Base-by-base conservation (phyloP, 768 basidiomycete genomes). In the Tricholoma furcatifolium region DNA sequence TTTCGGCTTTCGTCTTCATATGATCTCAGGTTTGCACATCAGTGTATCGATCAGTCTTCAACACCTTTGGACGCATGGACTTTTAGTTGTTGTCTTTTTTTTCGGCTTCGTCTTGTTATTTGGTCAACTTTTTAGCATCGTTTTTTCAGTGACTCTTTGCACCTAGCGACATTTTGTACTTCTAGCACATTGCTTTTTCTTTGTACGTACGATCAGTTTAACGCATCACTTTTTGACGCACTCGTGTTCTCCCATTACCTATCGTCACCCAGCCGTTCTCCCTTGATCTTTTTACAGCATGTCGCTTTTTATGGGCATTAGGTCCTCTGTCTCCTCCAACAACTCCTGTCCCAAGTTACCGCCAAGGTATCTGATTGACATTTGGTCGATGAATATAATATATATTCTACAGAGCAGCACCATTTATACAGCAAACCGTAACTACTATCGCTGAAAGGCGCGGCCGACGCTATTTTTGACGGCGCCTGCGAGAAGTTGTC, bases 401-500 rank as follows among this genome's bases (percentile, higher is more conserved):
- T 56, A 50, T 42, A 12, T 27, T 35, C 23, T n/a, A 15, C n/a
- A 42, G 17, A 41, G 27, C 23, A 39, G 14, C 44, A 47, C 42
- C 40, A 30, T 14, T 46, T 46, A 36, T 54, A 53, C 46, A 48
- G 20, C 17, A 14, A 24, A 31, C n/a, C 4, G 23, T 21, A 40
- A 42, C 2, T 12, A 24, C 47, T 45, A 54, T 34, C 52, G 42
- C 65, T 61, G 79, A 62, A 97, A 88, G 43, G 95, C 77, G 54
- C 82, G 79, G 17, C 91, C 85, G 12, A 96, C 81, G 24, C 90
- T 81, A 62, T 83, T 90, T 73, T 87, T 88, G 36, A 98, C 83
- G 4, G 90, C 84, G 1, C 93, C 85, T 3, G 85, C 83, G 20
- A 98, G 70, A 44, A 99, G 70, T 61, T 91, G 87, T 2, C 93